Evolutionary conservation across 2,329 filamentous ascomycete genomes (phyloP).

Genomic region (Sporothrix dimorphospora): DNA sequence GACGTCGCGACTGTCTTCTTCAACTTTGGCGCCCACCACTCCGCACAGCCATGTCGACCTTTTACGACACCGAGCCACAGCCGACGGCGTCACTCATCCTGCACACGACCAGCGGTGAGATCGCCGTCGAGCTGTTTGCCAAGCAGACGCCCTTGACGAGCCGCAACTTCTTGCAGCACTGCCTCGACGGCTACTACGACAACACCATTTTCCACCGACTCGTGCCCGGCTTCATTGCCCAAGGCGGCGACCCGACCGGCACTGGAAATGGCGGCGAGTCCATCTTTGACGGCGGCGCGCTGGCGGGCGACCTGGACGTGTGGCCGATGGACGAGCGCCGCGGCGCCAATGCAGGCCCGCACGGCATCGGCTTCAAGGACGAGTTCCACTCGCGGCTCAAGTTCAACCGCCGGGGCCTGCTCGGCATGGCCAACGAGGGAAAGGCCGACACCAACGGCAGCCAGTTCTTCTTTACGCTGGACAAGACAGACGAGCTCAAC

Average conservation of each 20-base stretch:
- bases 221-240: constrained; percentile 87
- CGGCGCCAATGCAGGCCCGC: constrained; percentile 63
- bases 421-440: constrained; percentile 96
- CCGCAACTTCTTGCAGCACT: constrained; percentile 94
- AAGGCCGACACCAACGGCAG: constrained; percentile 80
- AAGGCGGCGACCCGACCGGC: constrained; percentile 92
- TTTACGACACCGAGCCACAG: constrained; percentile 93
- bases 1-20: not conserved
- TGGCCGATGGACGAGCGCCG: constrained; percentile 68
- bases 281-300: constrained; percentile 84
- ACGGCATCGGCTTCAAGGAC: constrained; percentile 70
- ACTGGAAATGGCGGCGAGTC: constrained; percentile 90
- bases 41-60: constrained; percentile 70
- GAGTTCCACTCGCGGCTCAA: constrained; percentile 92
- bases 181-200: constrained; percentile 93
- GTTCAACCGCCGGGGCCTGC: constrained; percentile 84
- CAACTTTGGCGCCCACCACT: not conserved
- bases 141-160: constrained; percentile 90
- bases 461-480: constrained; percentile 96
- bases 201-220: constrained; percentile 93
- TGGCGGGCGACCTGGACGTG: constrained; percentile 71
- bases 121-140: constrained; percentile 91
- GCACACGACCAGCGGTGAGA: constrained; percentile 85
- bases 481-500: constrained; percentile 80
- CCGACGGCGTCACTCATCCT: constrained; percentile 90